Percentiles rank a stretch among this genome's conserved stretches.
Conservation (phyloP, 441 rosid species). For the Euphorbia corollata region DNA sequence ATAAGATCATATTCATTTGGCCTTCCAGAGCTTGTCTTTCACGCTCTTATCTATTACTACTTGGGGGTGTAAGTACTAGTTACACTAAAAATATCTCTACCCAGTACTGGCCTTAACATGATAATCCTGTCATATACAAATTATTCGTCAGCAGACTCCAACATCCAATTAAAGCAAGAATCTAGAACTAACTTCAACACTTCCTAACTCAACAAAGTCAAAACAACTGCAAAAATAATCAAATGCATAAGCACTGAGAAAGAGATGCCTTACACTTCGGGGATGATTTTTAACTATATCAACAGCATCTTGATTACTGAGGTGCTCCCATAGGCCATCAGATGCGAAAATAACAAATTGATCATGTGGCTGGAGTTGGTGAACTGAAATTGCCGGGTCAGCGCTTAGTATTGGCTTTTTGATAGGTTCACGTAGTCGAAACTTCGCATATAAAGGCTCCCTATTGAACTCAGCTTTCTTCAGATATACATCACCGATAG, state of each 20-base stretch:
- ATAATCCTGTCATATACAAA: too few species aligned
- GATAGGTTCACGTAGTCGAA: slow-evolving; percentile 71
- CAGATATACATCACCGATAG: slow-evolving; percentile 86
- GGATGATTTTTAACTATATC: slow-evolving; percentile 69
- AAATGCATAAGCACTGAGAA: background rate
- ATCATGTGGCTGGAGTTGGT: slow-evolving; percentile 62
- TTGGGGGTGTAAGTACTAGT: too few species aligned
- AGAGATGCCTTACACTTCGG: slow-evolving; percentile 42
- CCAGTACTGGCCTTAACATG: too few species aligned
- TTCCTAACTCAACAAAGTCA: background rate
- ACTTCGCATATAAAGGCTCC: slow-evolving; percentile 67
- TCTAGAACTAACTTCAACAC: background rate
- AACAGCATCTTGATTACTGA: slow-evolving; percentile 95
- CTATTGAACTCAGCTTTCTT: slow-evolving; percentile 87
- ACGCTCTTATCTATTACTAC: too few species aligned
- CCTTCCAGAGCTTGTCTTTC: too few species aligned
- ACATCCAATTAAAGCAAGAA: background rate
- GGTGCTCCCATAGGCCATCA: slow-evolving; percentile 97
- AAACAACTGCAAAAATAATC: background rate
- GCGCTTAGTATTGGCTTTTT: slow-evolving; percentile 69
- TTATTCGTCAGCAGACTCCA: background rate
- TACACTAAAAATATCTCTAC: too few species aligned
- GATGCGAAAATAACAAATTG: slow-evolving; percentile 80
- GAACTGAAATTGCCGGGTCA: slow-evolving; percentile 65
- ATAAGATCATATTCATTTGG: too few species aligned